These are phyloP conservation scores for Schizosaccharomyces osmophilus DNA, from an alignment of 805 yeast species.

Conservation along the genomic window DNA sequence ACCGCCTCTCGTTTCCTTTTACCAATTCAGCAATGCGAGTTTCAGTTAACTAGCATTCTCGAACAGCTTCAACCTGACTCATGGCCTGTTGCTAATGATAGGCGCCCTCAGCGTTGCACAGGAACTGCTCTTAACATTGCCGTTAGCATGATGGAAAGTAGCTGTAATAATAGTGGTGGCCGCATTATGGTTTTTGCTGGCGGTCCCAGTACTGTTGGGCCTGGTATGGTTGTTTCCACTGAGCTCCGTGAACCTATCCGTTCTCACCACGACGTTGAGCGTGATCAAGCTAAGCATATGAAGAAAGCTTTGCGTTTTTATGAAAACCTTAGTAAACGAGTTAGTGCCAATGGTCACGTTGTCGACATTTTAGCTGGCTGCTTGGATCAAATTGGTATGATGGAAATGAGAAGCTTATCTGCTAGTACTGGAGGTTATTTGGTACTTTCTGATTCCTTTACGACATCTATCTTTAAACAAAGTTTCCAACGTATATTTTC, in stretches of 20 bases:
- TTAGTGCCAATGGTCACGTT: slow-evolving; percentile 49
- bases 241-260: slow-evolving; percentile 88
- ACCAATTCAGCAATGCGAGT: slow-evolving; percentile 58
- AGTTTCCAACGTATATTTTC: slow-evolving; percentile 66
- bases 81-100: slow-evolving; percentile 61
- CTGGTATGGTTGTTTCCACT: slow-evolving; percentile 80
- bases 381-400: slow-evolving; percentile 85
- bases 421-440: slow-evolving; percentile 77
- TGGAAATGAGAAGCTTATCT: slow-evolving; percentile 72
- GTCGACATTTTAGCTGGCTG: slow-evolving; percentile 86
- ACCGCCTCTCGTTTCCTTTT: slow-evolving; percentile 25
- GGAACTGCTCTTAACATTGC: slow-evolving; percentile 85
- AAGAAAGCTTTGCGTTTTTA: slow-evolving; percentile 68
- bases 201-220: slow-evolving; percentile 85
- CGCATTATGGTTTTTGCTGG: slow-evolving; percentile 75
- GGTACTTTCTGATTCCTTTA: slow-evolving; percentile 74
- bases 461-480: slow-evolving; percentile 83
- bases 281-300: slow-evolving; percentile 68
- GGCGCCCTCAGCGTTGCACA: slow-evolving; percentile 72
- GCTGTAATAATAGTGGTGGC: slow-evolving; percentile 68
- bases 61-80: slow-evolving; percentile 59
- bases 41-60: slow-evolving; percentile 52
- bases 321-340: slow-evolving; percentile 46
- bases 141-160: slow-evolving; percentile 50
- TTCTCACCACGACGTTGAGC: slow-evolving; percentile 89